Evolutionary conservation across 1,284 basidiomycete genomes (phyloP), one percentile per base, ranked within the genome.

Genomic region (Apiotrichum porosum): DNA sequence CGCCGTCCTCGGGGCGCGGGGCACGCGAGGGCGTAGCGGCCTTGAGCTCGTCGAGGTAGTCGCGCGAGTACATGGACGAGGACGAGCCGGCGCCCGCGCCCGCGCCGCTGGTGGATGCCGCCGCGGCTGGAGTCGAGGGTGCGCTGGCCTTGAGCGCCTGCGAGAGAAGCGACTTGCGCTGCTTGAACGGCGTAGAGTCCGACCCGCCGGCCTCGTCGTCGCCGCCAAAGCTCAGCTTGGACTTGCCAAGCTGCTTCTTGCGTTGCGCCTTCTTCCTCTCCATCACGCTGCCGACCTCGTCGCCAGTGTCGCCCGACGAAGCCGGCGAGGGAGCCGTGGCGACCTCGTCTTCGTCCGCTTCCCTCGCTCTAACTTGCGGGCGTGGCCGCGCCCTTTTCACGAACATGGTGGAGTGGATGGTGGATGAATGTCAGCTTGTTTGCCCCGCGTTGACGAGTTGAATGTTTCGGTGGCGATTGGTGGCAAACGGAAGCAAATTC

Each of bases 41-140:
- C 75, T 88, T 92, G 35, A 94, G 79, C 63, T 92, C 80, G 18
- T 83, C 80, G 14, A 94, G 78, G 67, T 91, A 84, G 44, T 83
- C 84, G 23, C 81, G 77, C 51, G 85, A 84, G 66, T 95, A 95
- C 4, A 60, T 46, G 15, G 51, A 50, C 13, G 61, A 68, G 21
- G 54, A 36, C 3, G 73, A 77, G 62, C 67, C 66, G 3, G 78
- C 62, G 6, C 80, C 75, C 3, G 32, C 37, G n/a, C 19, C 34
- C 44, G 40, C 38, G 4, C 37, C 38, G 12, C 43, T 21, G 6
- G 55, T 21, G 32, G 56, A 46, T 9, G 65, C 52, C 1, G 37
- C 26, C 15, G 49, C 23, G 26, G 26, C 6, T 12, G 26, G 26
- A 28, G 26, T 28, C 8, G 26, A 28, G 8, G 26, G 26, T 12